Evolutionary conservation across 1,284 basidiomycete genomes (phyloP), one percentile per base, ranked within the genome.

Genomic region (Heterobasidion parviporum): DNA sequence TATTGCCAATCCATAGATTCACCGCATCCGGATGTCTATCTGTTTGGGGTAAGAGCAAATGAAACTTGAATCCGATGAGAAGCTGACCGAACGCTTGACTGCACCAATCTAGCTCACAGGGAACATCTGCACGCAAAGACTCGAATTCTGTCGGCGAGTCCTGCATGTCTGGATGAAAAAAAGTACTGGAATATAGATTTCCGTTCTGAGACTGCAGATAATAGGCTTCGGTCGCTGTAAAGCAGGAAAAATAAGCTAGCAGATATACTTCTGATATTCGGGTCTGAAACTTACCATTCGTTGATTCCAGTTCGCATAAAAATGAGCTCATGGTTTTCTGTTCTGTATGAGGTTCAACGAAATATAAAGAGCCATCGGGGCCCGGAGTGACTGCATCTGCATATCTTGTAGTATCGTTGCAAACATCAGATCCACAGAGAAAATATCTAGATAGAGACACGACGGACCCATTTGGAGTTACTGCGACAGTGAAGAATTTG

Each of bases 181-280:
- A 75, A 46, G 65, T 63, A 56, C 65, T 70, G 1, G 80, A 76
- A 62, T 82, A 90, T 35, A 96, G 63, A 67, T 96, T 96, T 9
- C 93, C 93, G 67, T 96, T 92, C 68, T 96, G 94, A 1, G 88
- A 91, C 68, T 96, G 94, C 6, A 96, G 75, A 68, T 95, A 96
- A 58, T 77, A 72, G 3, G 85, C 77, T 54, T 88, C 80, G 5
- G 58, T 43, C 18, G 59, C 16, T 14, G 51, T 16, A 8, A 57
- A 18, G 14, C 20, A 51, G 49, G 38, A n/a, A 26, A 10, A 20
- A 20, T 50, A 55, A 53, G 53, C 32, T 55, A 45, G 32, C 10
- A 44, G 4, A 48, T 44, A 16, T 14, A 16, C 16, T 16, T 14
- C 14, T 14, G 6, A 44, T 14, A 44, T 4, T 33, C 8, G n/a